phyloP scores from a whole-genome alignment of 352 stramenopile species.

The Globisporangium recalcitrans region DNA sequence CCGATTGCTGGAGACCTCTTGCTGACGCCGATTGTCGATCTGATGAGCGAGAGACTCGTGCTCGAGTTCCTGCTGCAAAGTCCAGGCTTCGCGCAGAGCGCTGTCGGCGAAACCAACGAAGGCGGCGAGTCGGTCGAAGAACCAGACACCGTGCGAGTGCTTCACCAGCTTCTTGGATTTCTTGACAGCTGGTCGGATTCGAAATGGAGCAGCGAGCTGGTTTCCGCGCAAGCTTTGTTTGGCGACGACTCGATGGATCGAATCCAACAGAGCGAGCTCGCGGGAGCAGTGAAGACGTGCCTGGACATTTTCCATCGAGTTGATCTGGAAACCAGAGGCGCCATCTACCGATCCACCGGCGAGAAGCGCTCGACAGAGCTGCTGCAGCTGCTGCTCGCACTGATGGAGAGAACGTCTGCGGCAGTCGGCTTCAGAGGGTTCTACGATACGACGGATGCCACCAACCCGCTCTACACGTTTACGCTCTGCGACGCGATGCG shows the following conservation, averaged over 20 bases:
- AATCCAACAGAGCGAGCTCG: background rate
- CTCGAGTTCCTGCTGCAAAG: constrained; percentile 21
- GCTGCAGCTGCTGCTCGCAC: constrained; percentile 8
- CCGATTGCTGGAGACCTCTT: constrained; percentile 16
- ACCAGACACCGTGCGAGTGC: background rate
- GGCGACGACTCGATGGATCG: too few relatives aligned
- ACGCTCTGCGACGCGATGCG: constrained; percentile 9
- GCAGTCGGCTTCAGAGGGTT: background rate
- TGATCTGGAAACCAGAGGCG: constrained; percentile 3
- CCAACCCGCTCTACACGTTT: background rate
- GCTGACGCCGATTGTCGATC: constrained; percentile 22
- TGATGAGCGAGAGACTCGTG: constrained; percentile 29
- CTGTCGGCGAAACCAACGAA: background rate
- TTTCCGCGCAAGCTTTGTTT: background rate
- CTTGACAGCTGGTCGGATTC: background rate
- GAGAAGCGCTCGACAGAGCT: constrained; percentile 11
- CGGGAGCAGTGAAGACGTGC: background rate
- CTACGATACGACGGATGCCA: background rate
- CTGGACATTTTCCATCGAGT: background rate
- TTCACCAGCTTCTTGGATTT: constrained; percentile 8
- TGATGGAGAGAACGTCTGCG: background rate
- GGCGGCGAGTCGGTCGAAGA: background rate
- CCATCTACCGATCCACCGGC: background rate
- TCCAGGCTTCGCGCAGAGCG: background rate
- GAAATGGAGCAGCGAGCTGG: constrained; percentile 4